Evolutionary conservation across 106 monocot species (phyloP).

Genomic region (Phalaenopsis equestris): DNA sequence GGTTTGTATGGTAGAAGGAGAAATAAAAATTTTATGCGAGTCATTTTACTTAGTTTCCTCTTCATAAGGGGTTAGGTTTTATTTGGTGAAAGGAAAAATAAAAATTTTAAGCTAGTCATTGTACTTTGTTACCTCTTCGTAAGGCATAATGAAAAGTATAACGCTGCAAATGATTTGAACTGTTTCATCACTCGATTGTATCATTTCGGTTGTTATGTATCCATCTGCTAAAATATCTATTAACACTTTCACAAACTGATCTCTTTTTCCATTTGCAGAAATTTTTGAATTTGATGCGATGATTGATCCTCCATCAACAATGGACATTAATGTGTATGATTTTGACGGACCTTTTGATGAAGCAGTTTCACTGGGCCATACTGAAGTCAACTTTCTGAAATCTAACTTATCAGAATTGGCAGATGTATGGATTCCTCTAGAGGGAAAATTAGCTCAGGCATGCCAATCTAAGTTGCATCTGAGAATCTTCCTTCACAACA

Average conservation of each 20-base stretch:
- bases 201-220: neutral
- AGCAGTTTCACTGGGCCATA: constrained; percentile 52
- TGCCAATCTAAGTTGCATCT: constrained; percentile 65
- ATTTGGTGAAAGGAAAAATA: neutral
- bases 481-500: constrained; percentile 70
- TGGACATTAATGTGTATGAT: constrained; percentile 67
- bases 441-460: constrained; percentile 66
- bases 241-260: neutral
- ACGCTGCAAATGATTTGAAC: neutral
- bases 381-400: constrained; percentile 81
- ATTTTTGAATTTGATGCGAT: constrained; percentile 91
- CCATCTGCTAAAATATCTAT: neutral
- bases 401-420: constrained; percentile 66
- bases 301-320: constrained; percentile 73
- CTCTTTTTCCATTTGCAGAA: constrained; percentile 37
- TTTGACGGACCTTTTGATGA: constrained; percentile 73
- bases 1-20: no score
- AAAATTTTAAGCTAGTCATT: neutral
- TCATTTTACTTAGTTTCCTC: neutral
- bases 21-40: no score
- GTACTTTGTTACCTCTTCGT: neutral
- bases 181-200: neutral
- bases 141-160: neutral
- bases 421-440: constrained; percentile 72
- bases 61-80: no score